Conservation (phyloP, 2,329 filamentous ascomycete species). For the Cryphonectria naterciae region DNA sequence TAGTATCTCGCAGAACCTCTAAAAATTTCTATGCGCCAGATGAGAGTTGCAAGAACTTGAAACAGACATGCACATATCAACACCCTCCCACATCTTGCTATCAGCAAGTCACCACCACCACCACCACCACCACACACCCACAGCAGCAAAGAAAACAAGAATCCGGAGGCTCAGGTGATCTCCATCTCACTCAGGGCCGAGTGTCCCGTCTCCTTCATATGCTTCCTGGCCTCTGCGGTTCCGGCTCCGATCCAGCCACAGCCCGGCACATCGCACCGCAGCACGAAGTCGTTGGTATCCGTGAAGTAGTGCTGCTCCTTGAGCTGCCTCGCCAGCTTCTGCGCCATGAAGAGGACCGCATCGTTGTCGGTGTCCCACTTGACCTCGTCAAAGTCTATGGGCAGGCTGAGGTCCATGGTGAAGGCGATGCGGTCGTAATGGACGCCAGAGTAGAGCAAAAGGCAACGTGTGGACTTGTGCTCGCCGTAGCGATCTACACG, state of each 20-base stretch:
- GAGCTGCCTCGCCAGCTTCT: slow-evolving; percentile 67
- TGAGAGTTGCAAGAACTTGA: not conserved
- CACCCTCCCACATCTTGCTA: not conserved
- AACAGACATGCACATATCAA: not conserved
- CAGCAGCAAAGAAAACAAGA: too few species aligned
- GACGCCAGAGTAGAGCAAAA: slow-evolving; percentile 88
- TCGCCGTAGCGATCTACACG: slow-evolving; percentile 78
- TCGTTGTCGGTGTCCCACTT: slow-evolving; percentile 58
- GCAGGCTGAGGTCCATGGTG: slow-evolving; percentile 60
- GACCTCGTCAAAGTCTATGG: slow-evolving; percentile 74
- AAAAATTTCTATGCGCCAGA: not conserved
- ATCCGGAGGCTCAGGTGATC: slow-evolving; percentile 28
- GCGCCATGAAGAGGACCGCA: slow-evolving; percentile 73
- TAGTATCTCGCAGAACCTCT: not conserved
- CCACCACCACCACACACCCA: not conserved
- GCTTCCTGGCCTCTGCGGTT: slow-evolving; percentile 63
- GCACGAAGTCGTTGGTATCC: slow-evolving; percentile 78
- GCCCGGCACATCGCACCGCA: slow-evolving; percentile 70
- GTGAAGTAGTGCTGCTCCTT: slow-evolving; percentile 80
- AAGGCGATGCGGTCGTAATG: slow-evolving; percentile 92
- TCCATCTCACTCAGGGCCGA: slow-evolving; percentile 44
- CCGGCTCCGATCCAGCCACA: slow-evolving; percentile 73
- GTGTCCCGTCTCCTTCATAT: slow-evolving; percentile 67
- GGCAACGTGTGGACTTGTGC: slow-evolving; percentile 67
- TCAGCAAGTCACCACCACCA: not conserved